A percentile compares a stretch with the other conserved stretches of the same genome.
Conservation (phyloP, 768 basidiomycete species). For the Tricholoma hemisulphureum region DNA sequence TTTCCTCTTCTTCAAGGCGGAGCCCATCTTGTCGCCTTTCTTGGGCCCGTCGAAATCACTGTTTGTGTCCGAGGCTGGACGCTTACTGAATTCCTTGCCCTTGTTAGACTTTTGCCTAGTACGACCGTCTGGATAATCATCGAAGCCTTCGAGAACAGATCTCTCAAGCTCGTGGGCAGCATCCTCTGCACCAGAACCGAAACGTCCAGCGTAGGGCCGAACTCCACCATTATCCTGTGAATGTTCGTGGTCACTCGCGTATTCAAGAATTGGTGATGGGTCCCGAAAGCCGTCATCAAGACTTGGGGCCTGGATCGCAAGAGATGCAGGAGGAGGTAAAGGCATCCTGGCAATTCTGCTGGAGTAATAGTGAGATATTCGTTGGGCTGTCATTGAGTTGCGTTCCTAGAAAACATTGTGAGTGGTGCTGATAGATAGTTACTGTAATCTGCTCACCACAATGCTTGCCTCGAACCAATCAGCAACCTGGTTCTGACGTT, state of each 20-base stretch:
- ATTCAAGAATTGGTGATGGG: constrained; percentile 15
- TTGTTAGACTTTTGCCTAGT: constrained; percentile 36
- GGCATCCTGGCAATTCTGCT: constrained; percentile 47
- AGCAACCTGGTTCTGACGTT: constrained; percentile 69
- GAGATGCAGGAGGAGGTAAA: constrained; percentile 33
- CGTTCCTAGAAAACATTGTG: constrained; percentile 52
- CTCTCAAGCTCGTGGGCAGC: constrained; percentile 58
- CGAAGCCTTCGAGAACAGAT: constrained; percentile 44
- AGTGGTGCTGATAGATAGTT: constrained; percentile 1
- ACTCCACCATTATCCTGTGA: constrained; percentile 26
- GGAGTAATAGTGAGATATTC: constrained; percentile 59
- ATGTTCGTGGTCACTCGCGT: constrained; percentile 33
- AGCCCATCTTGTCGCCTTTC: constrained; percentile 39
- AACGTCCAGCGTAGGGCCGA: constrained; percentile 30
- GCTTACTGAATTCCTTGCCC: constrained; percentile 49
- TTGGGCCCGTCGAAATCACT: constrained; percentile 54
- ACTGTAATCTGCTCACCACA: constrained; percentile 43
- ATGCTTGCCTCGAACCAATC: constrained; percentile 70
- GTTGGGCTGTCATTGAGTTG: constrained; percentile 59
- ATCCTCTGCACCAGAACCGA: constrained; percentile 46
- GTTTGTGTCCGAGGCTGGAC: constrained; percentile 53
- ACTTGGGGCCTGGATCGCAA: constrained; percentile 17
- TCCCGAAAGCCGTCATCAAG: constrained; percentile 30
- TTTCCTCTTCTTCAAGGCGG: constrained; percentile 61
- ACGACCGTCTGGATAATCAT: constrained; percentile 20